Evolutionary conservation across 768 basidiomycete genomes (phyloP).

Genomic region (Suillus americanus): DNA sequence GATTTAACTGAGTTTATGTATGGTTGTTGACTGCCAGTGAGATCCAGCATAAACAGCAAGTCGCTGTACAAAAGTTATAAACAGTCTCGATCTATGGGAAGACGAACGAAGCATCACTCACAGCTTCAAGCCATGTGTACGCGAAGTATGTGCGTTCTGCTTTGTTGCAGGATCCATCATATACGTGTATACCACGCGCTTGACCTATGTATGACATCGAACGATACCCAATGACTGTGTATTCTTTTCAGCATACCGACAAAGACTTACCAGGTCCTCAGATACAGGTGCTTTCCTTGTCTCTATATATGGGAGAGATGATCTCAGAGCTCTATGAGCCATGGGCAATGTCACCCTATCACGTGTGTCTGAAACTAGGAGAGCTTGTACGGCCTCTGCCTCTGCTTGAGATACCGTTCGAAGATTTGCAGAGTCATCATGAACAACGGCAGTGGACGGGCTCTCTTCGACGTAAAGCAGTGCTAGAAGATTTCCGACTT

Average conservation of each 20-base stretch:
- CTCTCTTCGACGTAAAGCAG: neutral
- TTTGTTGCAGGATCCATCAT: neutral
- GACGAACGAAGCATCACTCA: conserved; percentile 1
- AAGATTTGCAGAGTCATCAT: neutral
- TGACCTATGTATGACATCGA: neutral
- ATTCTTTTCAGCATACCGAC: neutral
- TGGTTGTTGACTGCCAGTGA: conserved; percentile 44
- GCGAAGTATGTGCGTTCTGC: neutral
- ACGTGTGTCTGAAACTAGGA: neutral
- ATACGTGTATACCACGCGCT: neutral
- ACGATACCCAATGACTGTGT: neutral
- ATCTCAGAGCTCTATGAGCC: neutral
- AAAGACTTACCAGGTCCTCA: neutral
- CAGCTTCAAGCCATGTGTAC: neutral
- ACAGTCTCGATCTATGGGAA: too few relatives aligned
- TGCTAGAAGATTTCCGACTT: neutral
- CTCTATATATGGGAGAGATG: neutral
- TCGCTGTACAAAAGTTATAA: conserved; percentile 26
- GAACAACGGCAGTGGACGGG: neutral
- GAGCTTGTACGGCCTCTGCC: neutral
- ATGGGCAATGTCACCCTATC: neutral
- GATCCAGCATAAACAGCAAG: conserved; percentile 52
- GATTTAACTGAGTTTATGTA: conserved; percentile 29
- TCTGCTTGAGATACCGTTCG: neutral
- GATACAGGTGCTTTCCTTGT: neutral